Evolutionary conservation across 768 basidiomycete species (phyloP), one percentile per base, ranked within the genome.

Genomic region (Mycena polygramma): DNA sequence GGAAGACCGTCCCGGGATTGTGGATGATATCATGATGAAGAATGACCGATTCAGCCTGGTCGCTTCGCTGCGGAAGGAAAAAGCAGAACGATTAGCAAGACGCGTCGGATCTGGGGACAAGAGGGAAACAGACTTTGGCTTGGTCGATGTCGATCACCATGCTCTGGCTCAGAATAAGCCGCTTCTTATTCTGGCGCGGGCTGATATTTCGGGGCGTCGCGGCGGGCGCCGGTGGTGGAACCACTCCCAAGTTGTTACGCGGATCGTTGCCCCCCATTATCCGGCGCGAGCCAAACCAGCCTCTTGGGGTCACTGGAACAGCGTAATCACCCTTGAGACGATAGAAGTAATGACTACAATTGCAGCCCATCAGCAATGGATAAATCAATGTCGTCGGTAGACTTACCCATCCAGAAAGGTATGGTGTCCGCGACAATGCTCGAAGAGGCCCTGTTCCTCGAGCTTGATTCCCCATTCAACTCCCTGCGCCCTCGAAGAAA

Each of bases 11-110:
- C n/a, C 86, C 89, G 0, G 95, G 94, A 76, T 98, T 98, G 79
- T 98, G 97, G 61, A 97, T 93, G 66, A 98, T 89, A 80, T 99
- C 98, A 79, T 97, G 91, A 78, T 98, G 97, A 30, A 98, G 84
- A 37, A 97, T 87, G 20, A 94, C 93, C 4, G 91, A 88, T 80
- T 98, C 96, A 0, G 95, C 94, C 75, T 95, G 92, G 78, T 94
- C 92, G 75, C 94, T 96, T 81, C 87, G 88, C 91, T 94, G 81
- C 39, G 52, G 19, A 19, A 7, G 17, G 17, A 36, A 19, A 51
- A n/a, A 49, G 55, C 19, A 36, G 41, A 49, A 52, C 37, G 52
- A 30, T 69, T 45, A 49, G 30, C 55, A 26, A 41, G 36, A 46
- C 63, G 46, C 64, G 41, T 43, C 41, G 10, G 26, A 36, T 20